phyloP scores from a whole-genome alignment of 2,329 filamentous ascomycete species.

The Gyromitra esculenta region DNA sequence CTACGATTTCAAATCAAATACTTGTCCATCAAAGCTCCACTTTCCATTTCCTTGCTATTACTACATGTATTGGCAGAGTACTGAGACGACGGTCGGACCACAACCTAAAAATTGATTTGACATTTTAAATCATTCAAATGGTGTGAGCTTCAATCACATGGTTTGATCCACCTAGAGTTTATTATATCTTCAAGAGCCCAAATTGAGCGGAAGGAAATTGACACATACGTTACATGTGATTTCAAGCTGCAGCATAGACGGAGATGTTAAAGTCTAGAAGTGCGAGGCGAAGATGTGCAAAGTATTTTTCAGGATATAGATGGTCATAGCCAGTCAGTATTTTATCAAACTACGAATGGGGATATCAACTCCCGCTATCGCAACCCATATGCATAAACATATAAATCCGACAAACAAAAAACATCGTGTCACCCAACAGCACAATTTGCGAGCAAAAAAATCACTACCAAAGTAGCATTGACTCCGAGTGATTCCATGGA shows the following conservation, averaged over 20 bases:
- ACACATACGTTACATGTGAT: background rate
- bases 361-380: background rate
- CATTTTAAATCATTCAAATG: background rate
- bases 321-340: background rate
- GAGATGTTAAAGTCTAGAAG: background rate
- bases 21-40: background rate
- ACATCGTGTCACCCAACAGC: background rate
- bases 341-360: no score
- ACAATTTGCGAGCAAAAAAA: background rate
- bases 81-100: background rate
- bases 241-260: background rate
- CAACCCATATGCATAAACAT: background rate
- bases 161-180: background rate
- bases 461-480: background rate
- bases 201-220: background rate
- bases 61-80: no score
- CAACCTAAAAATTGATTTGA: background rate
- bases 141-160: background rate
- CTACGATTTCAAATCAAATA: no score
- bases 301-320: background rate
- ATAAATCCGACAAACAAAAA: background rate
- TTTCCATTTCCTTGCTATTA: background rate
- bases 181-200: background rate
- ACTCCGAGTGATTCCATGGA: background rate
- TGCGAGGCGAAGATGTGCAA: background rate